phyloP scores from a whole-genome alignment of 345 rosid genomes.

The Citrus australasica region DNA sequence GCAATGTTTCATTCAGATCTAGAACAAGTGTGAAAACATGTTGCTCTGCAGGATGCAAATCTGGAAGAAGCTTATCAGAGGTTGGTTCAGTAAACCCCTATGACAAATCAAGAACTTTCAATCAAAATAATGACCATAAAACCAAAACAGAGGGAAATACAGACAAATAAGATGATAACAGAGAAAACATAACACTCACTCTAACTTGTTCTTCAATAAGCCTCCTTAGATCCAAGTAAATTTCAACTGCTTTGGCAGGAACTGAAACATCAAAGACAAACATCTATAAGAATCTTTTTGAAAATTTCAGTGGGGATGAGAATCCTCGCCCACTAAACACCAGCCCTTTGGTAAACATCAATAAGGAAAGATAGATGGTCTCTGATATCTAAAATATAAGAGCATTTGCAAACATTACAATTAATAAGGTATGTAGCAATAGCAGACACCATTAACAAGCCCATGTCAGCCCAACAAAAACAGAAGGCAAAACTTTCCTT shows the following conservation, averaged over 20 bases:
- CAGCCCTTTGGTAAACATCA: no score
- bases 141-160: background rate
- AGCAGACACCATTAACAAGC: background rate
- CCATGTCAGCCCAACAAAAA: background rate
- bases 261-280: constrained; percentile 42
- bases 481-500: background rate
- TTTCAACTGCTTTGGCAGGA: constrained; percentile 72
- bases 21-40: constrained; percentile 88
- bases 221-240: constrained; percentile 84
- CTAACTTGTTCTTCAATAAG: constrained; percentile 70
- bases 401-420: background rate
- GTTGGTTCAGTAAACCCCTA: constrained; percentile 94
- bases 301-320: no score
- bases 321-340: no score
- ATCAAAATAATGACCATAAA: background rate
- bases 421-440: background rate
- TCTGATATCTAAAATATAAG: background rate
- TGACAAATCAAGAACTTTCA: background rate
- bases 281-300: background rate
- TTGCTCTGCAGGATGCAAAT: constrained; percentile 83
- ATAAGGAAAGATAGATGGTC: background rate
- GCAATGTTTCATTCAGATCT: constrained; percentile 89
- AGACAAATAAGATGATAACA: background rate
- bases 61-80: constrained; percentile 98
- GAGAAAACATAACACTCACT: constrained; percentile 34